These are phyloP conservation scores for Coemansia sp. DNA, from an alignment of 192 early-diverging fungal species.

Conservation along the genomic window DNA sequence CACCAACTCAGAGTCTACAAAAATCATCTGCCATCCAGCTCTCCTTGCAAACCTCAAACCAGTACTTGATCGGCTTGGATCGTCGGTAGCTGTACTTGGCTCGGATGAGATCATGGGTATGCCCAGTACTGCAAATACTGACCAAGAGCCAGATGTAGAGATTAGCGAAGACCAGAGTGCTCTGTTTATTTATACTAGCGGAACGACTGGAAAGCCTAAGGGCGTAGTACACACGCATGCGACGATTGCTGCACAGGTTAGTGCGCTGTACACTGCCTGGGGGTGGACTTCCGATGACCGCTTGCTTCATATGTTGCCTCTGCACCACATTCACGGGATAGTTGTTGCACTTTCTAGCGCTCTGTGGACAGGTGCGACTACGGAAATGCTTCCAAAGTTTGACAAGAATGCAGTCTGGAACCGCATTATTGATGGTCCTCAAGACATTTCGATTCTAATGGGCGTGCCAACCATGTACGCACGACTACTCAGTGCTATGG, in stretches of 20 bases:
- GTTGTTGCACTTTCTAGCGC: conserved; percentile 62
- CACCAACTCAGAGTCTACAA: conserved; percentile 60
- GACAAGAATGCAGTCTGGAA: conserved; percentile 64
- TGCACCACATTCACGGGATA: conserved; percentile 82
- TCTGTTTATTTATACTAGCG: conserved; percentile 77
- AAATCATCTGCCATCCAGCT: conserved; percentile 59
- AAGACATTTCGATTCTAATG: conserved; percentile 76
- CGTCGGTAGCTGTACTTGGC: conserved; percentile 11
- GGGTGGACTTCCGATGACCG: conserved; percentile 61
- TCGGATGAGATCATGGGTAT: conserved; percentile 22
- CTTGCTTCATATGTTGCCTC: conserved; percentile 75
- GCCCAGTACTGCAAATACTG: not conserved
- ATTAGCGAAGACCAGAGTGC: conserved; percentile 55
- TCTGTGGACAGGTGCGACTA: conserved; percentile 67
- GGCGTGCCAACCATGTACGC: conserved; percentile 89
- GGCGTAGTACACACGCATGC: conserved; percentile 77
- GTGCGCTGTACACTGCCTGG: conserved; percentile 69
- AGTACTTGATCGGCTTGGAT: conserved; percentile 36
- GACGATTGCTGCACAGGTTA: conserved; percentile 64
- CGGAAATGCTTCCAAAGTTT: conserved; percentile 74
- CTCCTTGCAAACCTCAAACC: conserved; percentile 24
- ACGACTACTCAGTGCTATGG: conserved; percentile 62
- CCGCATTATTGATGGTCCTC: conserved; percentile 55
- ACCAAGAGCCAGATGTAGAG: conserved; percentile 2
- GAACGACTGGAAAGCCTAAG: conserved; percentile 72